phyloP scores from a whole-genome alignment of 1,284 basidiomycete species.

The Tylopilus orsonianus region DNA sequence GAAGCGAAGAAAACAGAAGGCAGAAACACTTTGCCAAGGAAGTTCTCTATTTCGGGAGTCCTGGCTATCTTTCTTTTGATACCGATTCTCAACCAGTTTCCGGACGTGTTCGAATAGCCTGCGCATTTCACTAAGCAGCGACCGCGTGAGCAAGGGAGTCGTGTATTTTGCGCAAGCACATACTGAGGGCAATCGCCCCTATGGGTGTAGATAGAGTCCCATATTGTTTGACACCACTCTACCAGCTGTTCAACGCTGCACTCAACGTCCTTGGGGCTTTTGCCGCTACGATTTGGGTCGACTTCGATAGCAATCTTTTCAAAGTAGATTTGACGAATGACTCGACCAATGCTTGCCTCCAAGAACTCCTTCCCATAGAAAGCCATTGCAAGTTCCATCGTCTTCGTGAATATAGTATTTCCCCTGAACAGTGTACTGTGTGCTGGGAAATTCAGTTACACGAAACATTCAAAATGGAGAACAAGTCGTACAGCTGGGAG shows the following conservation, averaged over 20 bases:
- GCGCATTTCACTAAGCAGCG: constrained; percentile 64
- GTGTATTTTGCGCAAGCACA: constrained; percentile 30
- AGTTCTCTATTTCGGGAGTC: constrained; percentile 52
- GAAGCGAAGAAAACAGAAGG: constrained; percentile 83
- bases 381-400: constrained; percentile 74
- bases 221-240: constrained; percentile 74
- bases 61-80: constrained; percentile 41
- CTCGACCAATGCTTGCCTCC: constrained; percentile 70
- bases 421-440: constrained; percentile 75
- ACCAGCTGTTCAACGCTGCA: constrained; percentile 70
- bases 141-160: constrained; percentile 14
- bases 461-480: background rate
- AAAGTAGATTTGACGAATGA: constrained; percentile 64
- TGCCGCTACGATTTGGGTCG: constrained; percentile 65
- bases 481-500: constrained; percentile 51
- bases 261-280: constrained; percentile 59
- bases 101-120: constrained; percentile 71
- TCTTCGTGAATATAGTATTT: constrained; percentile 79
- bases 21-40: constrained; percentile 79
- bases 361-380: constrained; percentile 75
- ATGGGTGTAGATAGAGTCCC: constrained; percentile 75
- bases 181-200: constrained; percentile 74
- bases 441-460: constrained; percentile 37
- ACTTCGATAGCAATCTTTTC: constrained; percentile 78
- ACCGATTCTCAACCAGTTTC: constrained; percentile 65